Percentiles rank a stretch among this genome's conserved stretches.
These are phyloP conservation scores for Curvularia eragrostidis DNA, from an alignment of 2,329 filamentous ascomycete species.

Conservation along the genomic window DNA sequence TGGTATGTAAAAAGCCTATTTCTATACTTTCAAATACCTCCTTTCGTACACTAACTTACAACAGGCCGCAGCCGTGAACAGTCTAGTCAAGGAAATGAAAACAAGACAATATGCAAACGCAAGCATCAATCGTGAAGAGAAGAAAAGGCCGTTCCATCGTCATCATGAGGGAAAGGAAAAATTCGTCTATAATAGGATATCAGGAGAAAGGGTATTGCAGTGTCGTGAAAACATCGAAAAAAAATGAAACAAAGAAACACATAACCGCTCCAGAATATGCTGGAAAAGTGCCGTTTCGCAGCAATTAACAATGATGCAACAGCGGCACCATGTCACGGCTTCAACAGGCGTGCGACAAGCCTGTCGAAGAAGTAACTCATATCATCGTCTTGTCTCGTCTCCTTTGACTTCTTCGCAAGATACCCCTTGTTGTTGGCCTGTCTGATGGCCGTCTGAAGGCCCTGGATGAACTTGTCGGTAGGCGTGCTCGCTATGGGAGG, in stretches of 20 bases:
- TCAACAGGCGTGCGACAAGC: slow-evolving; percentile 43
- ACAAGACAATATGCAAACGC: not conserved
- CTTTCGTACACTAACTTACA: slow-evolving; percentile 2
- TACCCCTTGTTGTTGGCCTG: slow-evolving; percentile 31
- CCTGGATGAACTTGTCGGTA: slow-evolving; percentile 39
- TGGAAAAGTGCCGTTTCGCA: not conserved
- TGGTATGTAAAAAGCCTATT: no score
- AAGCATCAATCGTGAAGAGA: not conserved
- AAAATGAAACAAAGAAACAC: not conserved
- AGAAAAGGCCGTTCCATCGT: slow-evolving; percentile 1
- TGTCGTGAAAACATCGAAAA: slow-evolving; percentile 4
- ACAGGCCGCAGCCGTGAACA: not conserved
- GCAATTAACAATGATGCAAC: not conserved
- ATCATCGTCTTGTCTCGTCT: slow-evolving; percentile 32
- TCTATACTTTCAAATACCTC: no score
- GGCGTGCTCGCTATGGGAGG: slow-evolving; percentile 7
- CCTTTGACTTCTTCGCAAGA: slow-evolving; percentile 29
- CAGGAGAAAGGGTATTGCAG: slow-evolving; percentile 12
- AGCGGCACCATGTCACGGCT: slow-evolving; percentile 1
- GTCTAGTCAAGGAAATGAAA: not conserved
- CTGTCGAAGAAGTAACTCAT: slow-evolving; percentile 51
- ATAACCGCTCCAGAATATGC: not conserved
- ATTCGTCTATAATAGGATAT: not conserved
- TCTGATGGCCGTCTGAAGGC: slow-evolving; percentile 34
- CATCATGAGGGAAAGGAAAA: not conserved